Base-by-base conservation (phyloP, 106 monocot species). In the Allium fistulosum region DNA sequence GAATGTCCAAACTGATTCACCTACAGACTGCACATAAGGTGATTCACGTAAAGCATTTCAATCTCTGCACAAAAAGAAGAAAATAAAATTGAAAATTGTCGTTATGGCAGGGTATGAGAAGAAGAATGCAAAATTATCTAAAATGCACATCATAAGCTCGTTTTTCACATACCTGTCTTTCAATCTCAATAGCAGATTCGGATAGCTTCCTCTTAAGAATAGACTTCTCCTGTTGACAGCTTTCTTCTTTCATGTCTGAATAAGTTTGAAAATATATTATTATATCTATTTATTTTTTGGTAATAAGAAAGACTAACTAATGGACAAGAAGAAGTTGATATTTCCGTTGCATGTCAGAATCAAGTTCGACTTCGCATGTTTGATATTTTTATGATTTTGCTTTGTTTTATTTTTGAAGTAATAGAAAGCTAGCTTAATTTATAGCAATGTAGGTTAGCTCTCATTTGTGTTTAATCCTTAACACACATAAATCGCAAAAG, bases 161-260 rank as follows among this genome's bases (percentile, higher is more conserved):
- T 63, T 53, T 37, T 57, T 49, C 10, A 53, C 78, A 27, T 26
- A 86, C 90, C 90, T 81, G 84, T 76, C 75, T 80, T 65, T 90
- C 90, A 52, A 90, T 69, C 80, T 90, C 90, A 49, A 80, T 73
- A 17, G 82, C 80, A 62, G 83, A 83, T 70, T 78, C 80, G 60
- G 74, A 72, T 16, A 90, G 85, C 66, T 77, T 77, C 76, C 85
- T 82, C 80, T 79, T 85, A 18, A 90, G 82, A 53, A 80, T 56
- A n/a, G 77, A 37, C 74, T 86, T 90, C 28, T 90, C 90, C 14
- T 68, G 13, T 57, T 83, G 78, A 66, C 90, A 90, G 15, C 37
- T 80, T 62, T 85, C 83, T 37, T 71, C 65, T 52, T 76, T 63
- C 26, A 75, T 80, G 72, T 90, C 83, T 90, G 61, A n/a, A 59